A percentile compares a stretch with the other conserved stretches of the same genome.
Evolutionary conservation across 2,329 filamentous ascomycete genomes (phyloP).

Genomic region (Cercospora berteroae): DNA sequence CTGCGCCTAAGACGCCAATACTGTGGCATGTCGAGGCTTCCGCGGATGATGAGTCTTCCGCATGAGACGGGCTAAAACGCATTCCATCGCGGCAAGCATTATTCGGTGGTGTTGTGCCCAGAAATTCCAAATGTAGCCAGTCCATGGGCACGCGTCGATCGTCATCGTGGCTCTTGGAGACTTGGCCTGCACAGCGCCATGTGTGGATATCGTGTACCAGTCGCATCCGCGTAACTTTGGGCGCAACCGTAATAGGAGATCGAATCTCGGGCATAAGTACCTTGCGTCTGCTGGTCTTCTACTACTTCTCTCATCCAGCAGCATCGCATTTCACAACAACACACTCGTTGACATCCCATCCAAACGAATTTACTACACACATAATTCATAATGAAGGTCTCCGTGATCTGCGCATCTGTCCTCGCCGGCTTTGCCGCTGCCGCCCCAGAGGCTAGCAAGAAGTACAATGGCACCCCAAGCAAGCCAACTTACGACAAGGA

Average conservation of each 20-base stretch:
- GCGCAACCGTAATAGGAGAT: conserved; percentile 9
- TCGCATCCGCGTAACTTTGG: background rate
- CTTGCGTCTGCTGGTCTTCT: conserved; percentile 1
- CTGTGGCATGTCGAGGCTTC: conserved; percentile 4
- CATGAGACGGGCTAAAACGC: background rate
- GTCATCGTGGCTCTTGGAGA: conserved; percentile 10
- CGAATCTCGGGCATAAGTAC: conserved; percentile 16
- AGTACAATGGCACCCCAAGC: conserved; percentile 8
- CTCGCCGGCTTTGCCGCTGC: conserved; percentile 22
- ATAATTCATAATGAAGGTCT: conserved; percentile 27
- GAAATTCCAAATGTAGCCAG: conserved; percentile 18
- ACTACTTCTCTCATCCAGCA: conserved; percentile 2
- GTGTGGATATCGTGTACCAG: background rate
- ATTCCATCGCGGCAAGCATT: conserved; percentile 7
- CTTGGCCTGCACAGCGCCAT: conserved; percentile 11
- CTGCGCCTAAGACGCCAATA: conserved; percentile 21
- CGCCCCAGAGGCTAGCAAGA: conserved; percentile 19
- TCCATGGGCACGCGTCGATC: conserved; percentile 12
- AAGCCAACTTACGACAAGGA: conserved; percentile 15
- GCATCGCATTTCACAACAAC: conserved; percentile 6
- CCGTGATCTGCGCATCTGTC: conserved; percentile 20
- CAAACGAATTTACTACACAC: conserved; percentile 4
- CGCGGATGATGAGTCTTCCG: conserved; percentile 6
- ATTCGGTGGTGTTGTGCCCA: background rate
- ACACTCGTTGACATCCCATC: conserved; percentile 11